Percentiles rank a stretch among this genome's conserved stretches.
These are phyloP conservation scores for Agrocybe chaxingu DNA, from an alignment of 768 basidiomycete species.

Conservation along the genomic window DNA sequence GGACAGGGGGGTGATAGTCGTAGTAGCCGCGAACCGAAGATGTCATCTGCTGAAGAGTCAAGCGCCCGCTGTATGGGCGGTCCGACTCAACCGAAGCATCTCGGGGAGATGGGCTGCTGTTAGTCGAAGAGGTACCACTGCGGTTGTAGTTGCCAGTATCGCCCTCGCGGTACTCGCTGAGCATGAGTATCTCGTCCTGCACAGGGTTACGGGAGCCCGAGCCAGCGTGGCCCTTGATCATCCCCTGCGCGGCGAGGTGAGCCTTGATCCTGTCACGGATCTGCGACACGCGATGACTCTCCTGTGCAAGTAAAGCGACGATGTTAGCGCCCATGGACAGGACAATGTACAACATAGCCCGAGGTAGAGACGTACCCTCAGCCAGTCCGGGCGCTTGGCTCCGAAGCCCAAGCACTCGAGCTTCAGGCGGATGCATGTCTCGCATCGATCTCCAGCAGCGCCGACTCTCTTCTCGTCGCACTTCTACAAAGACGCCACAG, in stretches of 20 bases:
- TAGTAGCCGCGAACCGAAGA: constrained; percentile 11
- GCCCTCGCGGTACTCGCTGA: constrained; percentile 39
- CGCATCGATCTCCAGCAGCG: constrained; percentile 55
- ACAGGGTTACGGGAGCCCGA: constrained; percentile 57
- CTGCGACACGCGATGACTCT: constrained; percentile 62
- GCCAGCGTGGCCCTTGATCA: constrained; percentile 87
- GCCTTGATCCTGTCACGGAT: constrained; percentile 77
- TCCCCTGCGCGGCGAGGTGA: constrained; percentile 77
- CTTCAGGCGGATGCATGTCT: constrained; percentile 74
- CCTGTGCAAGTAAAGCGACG: constrained; percentile 37
- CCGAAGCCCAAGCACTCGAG: constrained; percentile 88
- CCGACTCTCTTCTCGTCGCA: constrained; percentile 66
- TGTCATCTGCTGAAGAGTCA: constrained; percentile 11
- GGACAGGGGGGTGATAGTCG: not conserved
- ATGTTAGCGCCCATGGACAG: not conserved
- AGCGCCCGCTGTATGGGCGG: constrained; percentile 15
- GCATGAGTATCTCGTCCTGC: constrained; percentile 50
- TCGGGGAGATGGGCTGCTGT: constrained; percentile 28
- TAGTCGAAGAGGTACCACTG: constrained; percentile 24
- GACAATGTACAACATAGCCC: constrained; percentile 6
- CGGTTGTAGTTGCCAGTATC: constrained; percentile 27
- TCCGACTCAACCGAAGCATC: constrained; percentile 22
- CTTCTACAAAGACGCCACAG: constrained; percentile 48
- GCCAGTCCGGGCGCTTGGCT: constrained; percentile 81
- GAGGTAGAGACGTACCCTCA: constrained; percentile 53